phyloP scores from a whole-genome alignment of 148 eudicot genomes.

The Vaccinium vitisidaea region DNA sequence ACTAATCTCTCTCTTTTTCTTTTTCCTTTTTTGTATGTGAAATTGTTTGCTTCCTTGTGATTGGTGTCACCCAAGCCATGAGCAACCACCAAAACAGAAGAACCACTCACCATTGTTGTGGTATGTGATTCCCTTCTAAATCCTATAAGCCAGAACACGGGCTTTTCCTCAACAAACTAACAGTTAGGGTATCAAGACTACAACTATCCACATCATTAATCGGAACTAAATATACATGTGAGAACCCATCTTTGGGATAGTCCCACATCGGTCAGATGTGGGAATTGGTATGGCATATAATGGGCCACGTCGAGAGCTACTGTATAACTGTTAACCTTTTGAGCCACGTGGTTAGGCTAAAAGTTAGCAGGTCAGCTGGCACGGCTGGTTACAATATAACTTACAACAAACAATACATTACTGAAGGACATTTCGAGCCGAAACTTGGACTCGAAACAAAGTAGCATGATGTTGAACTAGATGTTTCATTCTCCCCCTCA shows the following conservation, averaged over 20 bases:
- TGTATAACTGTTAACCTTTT: too few species aligned
- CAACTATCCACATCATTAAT: not conserved
- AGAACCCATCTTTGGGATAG: too few species aligned
- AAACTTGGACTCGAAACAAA: not conserved
- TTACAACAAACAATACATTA: not conserved
- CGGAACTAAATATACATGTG: not conserved
- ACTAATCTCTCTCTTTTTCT: too few species aligned
- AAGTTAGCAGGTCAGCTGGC: too few species aligned
- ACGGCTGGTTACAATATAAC: too few species aligned
- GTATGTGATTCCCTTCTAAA: not conserved
- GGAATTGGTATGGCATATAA: too few species aligned
- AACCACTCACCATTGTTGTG: not conserved
- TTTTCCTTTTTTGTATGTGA: too few species aligned
- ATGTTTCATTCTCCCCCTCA: not conserved
- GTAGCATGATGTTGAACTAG: not conserved
- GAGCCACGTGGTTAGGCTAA: too few species aligned
- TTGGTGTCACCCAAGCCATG: not conserved
- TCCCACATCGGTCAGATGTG: too few species aligned
- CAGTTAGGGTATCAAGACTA: not conserved
- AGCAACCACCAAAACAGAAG: slow-evolving; percentile 8
- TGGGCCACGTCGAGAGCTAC: too few species aligned
- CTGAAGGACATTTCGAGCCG: not conserved
- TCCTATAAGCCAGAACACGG: not conserved
- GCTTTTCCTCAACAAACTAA: not conserved
- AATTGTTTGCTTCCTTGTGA: not conserved